phyloP scores from a whole-genome alignment of 1,284 basidiomycete species.

The Malassezia psittaci region DNA sequence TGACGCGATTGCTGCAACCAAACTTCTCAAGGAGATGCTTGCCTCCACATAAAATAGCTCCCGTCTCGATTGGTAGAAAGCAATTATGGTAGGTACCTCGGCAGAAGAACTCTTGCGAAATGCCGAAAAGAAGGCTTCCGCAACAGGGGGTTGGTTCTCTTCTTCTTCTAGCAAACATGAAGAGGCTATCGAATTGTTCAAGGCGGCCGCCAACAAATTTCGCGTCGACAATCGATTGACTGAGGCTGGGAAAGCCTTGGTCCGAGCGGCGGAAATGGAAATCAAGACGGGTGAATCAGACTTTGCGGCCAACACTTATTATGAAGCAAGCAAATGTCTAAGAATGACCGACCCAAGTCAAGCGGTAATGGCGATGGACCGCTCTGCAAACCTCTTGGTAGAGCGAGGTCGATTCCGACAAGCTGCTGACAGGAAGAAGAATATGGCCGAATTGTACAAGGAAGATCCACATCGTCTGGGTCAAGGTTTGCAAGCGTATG shows the following conservation, averaged over 20 bases:
- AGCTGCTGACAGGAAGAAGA: conserved; percentile 84
- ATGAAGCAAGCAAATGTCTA: conserved; percentile 46
- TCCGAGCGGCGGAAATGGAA: conserved; percentile 44
- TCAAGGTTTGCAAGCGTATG: conserved; percentile 78
- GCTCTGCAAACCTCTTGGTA: conserved; percentile 74
- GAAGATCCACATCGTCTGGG: conserved; percentile 62
- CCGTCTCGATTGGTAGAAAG: conserved; percentile 2
- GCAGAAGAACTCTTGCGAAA: conserved; percentile 59
- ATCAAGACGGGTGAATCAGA: conserved; percentile 41
- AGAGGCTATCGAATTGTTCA: conserved; percentile 86
- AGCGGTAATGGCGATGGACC: conserved; percentile 76
- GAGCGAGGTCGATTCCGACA: conserved; percentile 84
- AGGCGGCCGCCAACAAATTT: conserved; percentile 87
- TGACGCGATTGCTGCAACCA: conserved; percentile 51
- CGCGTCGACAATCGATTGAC: conserved; percentile 87
- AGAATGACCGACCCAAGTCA: conserved; percentile 49
- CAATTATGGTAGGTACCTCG: conserved; percentile 29
- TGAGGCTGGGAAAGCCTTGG: conserved; percentile 64
- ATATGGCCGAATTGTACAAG: conserved; percentile 79
- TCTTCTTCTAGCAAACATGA: conserved; percentile 49
- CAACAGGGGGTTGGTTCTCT: conserved; percentile 57
- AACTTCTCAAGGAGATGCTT: conserved; percentile 1
- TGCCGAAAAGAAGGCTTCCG: conserved; percentile 80
- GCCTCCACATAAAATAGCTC: conserved; percentile 1
- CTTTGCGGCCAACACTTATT: conserved; percentile 46